Conservation (phyloP, 371 early-diverging fungal species). For the Vairimorpha ceranae region DNA sequence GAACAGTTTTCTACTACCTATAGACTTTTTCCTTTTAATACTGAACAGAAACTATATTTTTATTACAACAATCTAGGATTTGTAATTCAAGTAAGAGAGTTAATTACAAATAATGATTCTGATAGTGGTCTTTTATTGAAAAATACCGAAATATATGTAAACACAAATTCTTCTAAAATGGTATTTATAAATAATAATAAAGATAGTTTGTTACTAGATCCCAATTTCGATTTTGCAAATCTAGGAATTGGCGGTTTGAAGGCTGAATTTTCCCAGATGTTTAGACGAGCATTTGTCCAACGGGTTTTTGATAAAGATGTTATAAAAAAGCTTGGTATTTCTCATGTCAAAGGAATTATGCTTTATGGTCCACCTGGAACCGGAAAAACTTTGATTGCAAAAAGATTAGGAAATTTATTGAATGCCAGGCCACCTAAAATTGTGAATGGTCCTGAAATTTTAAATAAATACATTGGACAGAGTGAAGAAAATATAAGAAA, state of each 20-base stretch:
- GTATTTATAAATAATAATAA: slow-evolving; percentile 30
- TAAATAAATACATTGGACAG: slow-evolving; percentile 97
- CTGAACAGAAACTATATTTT: slow-evolving; percentile 45
- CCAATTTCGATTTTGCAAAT: slow-evolving; percentile 91
- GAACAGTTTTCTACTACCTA: slow-evolving; percentile 21
- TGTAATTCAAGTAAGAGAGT: slow-evolving; percentile 40
- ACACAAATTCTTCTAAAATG: slow-evolving; percentile 30
- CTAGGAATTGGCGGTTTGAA: slow-evolving; percentile 98
- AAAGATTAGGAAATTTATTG: slow-evolving; percentile 94
- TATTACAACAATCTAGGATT: slow-evolving; percentile 19
- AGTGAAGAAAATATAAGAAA: slow-evolving; percentile 96
- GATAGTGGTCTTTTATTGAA: slow-evolving; percentile 39
- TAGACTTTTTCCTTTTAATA: slow-evolving; percentile 50
- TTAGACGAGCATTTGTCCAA: slow-evolving; percentile 95
- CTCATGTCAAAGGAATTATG: slow-evolving; percentile 84
- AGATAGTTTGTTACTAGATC: slow-evolving; percentile 64
- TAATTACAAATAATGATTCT: slow-evolving; percentile 25
- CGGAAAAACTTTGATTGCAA: slow-evolving; percentile 96
- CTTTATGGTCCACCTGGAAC: slow-evolving; percentile 86
- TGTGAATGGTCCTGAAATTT: slow-evolving; percentile 93
- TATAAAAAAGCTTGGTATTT: slow-evolving; percentile 87
- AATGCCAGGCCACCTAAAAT: slow-evolving; percentile 88
- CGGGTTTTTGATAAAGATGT: slow-evolving; percentile 89
- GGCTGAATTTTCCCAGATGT: slow-evolving; percentile 86
- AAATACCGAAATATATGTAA: slow-evolving; percentile 45